These are phyloP conservation scores for Trichophaea hybrida DNA, from an alignment of 2,329 filamentous ascomycete genomes.

Conservation along the genomic window DNA sequence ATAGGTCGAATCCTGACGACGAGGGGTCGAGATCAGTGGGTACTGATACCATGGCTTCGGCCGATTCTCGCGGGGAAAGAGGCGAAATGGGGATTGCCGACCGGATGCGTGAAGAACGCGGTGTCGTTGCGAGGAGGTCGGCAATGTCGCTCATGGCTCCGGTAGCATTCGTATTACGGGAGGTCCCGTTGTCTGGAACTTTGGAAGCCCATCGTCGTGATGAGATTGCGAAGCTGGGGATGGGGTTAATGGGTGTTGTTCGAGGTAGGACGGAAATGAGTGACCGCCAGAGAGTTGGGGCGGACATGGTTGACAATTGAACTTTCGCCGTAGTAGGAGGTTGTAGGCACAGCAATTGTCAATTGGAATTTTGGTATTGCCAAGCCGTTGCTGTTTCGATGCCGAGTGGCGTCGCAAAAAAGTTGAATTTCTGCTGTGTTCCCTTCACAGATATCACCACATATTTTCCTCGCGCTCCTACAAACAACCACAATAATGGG, in stretches of 20 bases:
- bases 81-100: neutral
- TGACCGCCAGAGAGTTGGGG: neutral
- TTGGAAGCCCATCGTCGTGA: neutral
- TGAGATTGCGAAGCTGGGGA: neutral
- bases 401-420: neutral
- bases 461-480: neutral
- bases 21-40: neutral
- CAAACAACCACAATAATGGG: slow-evolving; percentile 4
- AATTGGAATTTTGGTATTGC: neutral
- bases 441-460: neutral
- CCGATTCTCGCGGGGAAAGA: neutral
- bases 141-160: neutral
- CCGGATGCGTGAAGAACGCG: neutral
- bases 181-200: neutral
- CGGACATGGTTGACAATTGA: neutral
- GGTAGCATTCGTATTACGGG: neutral
- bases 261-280: neutral
- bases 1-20: neutral
- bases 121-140: neutral
- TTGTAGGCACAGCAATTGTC: too few relatives aligned
- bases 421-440: neutral
- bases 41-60: neutral
- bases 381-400: neutral
- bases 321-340: too few relatives aligned
- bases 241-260: neutral